A percentile compares a stretch with the other conserved stretches of the same genome.
These are phyloP conservation scores for Corymbia maculata DNA, from an alignment of 345 rosid genomes.

Conservation along the genomic window DNA sequence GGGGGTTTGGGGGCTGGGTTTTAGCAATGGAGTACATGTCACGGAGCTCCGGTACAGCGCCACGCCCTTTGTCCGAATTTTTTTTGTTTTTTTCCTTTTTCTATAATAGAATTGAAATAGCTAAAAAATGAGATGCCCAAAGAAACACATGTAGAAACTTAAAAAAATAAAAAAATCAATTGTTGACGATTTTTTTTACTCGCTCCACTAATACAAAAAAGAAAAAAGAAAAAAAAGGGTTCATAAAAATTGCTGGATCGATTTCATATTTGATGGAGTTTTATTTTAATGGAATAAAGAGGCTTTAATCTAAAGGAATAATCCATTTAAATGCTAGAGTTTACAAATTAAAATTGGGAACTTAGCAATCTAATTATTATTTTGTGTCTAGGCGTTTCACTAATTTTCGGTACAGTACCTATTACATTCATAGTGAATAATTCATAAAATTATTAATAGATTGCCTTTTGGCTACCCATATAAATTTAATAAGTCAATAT, in stretches of 20 bases:
- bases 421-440: neutral
- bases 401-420: neutral
- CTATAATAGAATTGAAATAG: neutral
- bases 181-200: neutral
- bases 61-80: neutral
- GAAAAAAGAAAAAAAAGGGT: neutral
- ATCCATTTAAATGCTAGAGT: neutral
- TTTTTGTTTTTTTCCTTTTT: too few relatives aligned
- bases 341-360: neutral
- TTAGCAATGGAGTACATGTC: neutral
- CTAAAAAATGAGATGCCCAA: neutral
- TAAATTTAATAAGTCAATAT: too few relatives aligned
- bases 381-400: neutral
- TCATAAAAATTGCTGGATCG: accelerated
- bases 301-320: neutral
- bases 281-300: neutral
- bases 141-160: neutral
- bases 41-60: neutral
- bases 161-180: neutral
- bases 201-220: neutral
- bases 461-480: neutral
- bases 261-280: neutral
- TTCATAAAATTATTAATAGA: neutral
- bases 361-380: neutral
- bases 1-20: neutral